Evolutionary conservation across 2,329 filamentous ascomycete species (phyloP).

Genomic region (Claviceps citrina): DNA sequence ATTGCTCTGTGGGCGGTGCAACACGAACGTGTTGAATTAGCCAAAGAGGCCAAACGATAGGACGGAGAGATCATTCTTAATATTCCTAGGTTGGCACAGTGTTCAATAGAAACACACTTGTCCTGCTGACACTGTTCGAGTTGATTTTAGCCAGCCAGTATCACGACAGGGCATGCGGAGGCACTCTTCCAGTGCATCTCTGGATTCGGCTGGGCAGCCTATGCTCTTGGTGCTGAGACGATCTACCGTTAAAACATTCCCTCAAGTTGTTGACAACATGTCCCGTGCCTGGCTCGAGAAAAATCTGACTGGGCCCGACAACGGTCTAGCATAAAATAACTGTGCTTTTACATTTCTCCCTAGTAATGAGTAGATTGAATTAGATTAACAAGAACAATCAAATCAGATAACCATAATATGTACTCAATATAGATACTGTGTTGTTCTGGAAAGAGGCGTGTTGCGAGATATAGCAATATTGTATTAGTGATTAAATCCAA

Average conservation of each 20-base stretch:
- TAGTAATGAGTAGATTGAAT: background rate
- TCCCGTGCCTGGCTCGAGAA: background rate
- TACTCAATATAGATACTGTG: too few relatives aligned
- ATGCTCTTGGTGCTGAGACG: background rate
- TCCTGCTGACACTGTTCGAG: background rate
- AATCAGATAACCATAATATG: too few relatives aligned
- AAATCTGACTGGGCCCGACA: background rate
- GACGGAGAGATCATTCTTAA: too few relatives aligned
- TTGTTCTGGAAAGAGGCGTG: background rate
- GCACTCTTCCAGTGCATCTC: background rate
- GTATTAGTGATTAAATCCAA: conserved; percentile 4
- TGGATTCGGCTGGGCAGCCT: background rate
- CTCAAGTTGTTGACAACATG: background rate
- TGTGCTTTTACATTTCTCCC: background rate
- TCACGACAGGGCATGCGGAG: background rate
- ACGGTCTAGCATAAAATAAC: background rate
- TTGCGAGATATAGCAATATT: background rate
- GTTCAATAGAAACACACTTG: background rate
- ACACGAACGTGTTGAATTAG: conserved; percentile 31
- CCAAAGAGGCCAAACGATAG: conserved; percentile 18
- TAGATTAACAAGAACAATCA: too few relatives aligned
- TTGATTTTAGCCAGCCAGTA: background rate
- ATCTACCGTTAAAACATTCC: background rate
- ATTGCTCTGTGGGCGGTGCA: conserved; percentile 58
- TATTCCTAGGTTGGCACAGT: background rate